A percentile compares a stretch with the other conserved stretches of the same genome.
Evolutionary conservation across 805 yeast species (phyloP).

Genomic region (Candida koratica): DNA sequence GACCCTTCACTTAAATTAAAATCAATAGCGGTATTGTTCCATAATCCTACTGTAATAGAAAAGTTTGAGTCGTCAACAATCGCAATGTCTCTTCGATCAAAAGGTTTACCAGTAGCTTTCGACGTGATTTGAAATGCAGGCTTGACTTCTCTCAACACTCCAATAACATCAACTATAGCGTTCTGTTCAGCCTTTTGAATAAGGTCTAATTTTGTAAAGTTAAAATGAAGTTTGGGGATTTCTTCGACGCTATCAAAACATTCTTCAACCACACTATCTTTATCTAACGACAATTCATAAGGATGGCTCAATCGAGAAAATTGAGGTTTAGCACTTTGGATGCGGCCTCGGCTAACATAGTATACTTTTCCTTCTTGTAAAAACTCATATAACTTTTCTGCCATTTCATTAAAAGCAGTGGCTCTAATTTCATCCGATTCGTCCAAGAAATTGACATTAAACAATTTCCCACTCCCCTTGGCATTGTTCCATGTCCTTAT

Average conservation of each 20-base stretch:
- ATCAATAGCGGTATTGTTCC: constrained; percentile 85
- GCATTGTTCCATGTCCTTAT: constrained; percentile 83
- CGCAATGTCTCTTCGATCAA: constrained; percentile 83
- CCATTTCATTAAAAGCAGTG: constrained; percentile 86
- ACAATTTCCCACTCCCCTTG: constrained; percentile 85
- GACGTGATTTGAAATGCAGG: constrained; percentile 78
- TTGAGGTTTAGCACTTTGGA: constrained; percentile 80
- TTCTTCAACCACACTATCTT: constrained; percentile 71
- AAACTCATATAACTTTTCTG: constrained; percentile 69
- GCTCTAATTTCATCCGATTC: constrained; percentile 96
- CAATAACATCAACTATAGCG: constrained; percentile 78
- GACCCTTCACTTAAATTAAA: constrained; percentile 72
- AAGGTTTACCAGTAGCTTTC: constrained; percentile 83
- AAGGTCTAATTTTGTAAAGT: constrained; percentile 65
- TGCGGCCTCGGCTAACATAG: constrained; percentile 74
- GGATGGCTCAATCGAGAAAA: constrained; percentile 82
- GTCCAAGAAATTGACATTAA: constrained; percentile 83
- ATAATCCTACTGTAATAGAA: constrained; percentile 75
- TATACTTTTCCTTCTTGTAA: constrained; percentile 88
- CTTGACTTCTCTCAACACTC: constrained; percentile 73
- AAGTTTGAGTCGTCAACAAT: constrained; percentile 82
- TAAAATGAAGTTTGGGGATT: constrained; percentile 78
- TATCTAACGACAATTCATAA: constrained; percentile 78
- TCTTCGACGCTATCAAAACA: constrained; percentile 49
- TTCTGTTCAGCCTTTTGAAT: constrained; percentile 68